phyloP scores from a whole-genome alignment of 352 stramenopile genomes.

The Pythium rishiriense region DNA sequence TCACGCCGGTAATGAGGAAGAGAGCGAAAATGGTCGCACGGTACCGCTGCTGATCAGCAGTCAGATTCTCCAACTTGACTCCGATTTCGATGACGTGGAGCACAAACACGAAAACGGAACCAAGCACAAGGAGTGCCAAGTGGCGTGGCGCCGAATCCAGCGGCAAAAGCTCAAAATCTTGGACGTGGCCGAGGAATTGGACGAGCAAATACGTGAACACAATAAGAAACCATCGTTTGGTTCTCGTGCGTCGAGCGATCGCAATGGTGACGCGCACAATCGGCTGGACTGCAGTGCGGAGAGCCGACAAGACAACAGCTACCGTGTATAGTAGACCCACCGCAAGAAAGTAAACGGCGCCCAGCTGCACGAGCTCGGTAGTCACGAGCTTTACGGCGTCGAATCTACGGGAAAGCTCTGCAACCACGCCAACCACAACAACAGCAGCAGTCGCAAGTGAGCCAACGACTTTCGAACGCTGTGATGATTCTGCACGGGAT shows the following conservation, averaged over 20 bases:
- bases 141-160: constrained; percentile 39
- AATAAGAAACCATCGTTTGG: constrained; percentile 52
- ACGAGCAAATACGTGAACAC: constrained; percentile 38
- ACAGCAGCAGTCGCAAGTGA: constrained; percentile 9
- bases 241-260: constrained; percentile 26
- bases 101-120: constrained; percentile 43
- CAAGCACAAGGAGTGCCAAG: constrained; percentile 52
- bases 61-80: constrained; percentile 33
- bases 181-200: constrained; percentile 41
- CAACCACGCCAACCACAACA: constrained; percentile 11
- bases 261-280: constrained; percentile 22
- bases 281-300: constrained; percentile 44
- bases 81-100: constrained; percentile 54
- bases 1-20: constrained; percentile 50
- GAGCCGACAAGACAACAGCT: constrained; percentile 34
- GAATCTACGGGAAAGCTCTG: constrained; percentile 19
- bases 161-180: constrained; percentile 29
- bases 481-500: not conserved
- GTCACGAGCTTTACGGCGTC: constrained; percentile 1
- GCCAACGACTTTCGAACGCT: constrained; percentile 16
- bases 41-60: constrained; percentile 53
- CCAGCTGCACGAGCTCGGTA: constrained; percentile 29
- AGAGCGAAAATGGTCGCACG: constrained; percentile 60
- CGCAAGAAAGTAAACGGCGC: constrained; percentile 51
- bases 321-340: constrained; percentile 59